phyloP scores from a whole-genome alignment of 768 basidiomycete genomes.

The Kwoniella dejecticola region DNA sequence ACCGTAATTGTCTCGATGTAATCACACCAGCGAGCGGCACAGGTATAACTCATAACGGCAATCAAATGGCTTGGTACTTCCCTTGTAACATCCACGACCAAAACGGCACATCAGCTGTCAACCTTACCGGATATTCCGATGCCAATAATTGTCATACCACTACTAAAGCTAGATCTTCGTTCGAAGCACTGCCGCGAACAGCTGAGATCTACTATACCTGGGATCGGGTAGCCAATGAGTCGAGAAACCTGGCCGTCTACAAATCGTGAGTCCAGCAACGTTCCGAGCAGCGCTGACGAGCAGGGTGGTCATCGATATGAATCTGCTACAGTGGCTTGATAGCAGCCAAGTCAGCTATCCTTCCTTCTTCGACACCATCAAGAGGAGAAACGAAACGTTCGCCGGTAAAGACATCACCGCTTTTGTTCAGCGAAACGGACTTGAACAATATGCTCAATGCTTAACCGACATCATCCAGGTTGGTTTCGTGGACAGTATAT shows the following conservation, averaged over 20 bases:
- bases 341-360: constrained; percentile 80
- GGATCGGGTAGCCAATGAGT: constrained; percentile 71
- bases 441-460: constrained; percentile 72
- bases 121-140: constrained; percentile 69
- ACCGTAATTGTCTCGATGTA: constrained; percentile 75
- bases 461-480: constrained; percentile 81
- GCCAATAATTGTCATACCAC: constrained; percentile 73
- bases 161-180: constrained; percentile 60
- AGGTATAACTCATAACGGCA: constrained; percentile 66
- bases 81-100: constrained; percentile 92
- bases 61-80: constrained; percentile 87
- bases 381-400: constrained; percentile 68
- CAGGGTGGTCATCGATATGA: constrained; percentile 85
- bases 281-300: constrained; percentile 6
- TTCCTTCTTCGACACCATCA: constrained; percentile 75
- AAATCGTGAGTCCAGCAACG: constrained; percentile 69
- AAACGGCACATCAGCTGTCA: constrained; percentile 64
- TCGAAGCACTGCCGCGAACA: constrained; percentile 62
- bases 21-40: constrained; percentile 73
- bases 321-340: constrained; percentile 82
- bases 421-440: constrained; percentile 71
- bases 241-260: constrained; percentile 86
- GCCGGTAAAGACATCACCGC: constrained; percentile 86
- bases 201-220: constrained; percentile 95
- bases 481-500: constrained; percentile 91